phyloP scores from a whole-genome alignment of 495 filamentous ascomycete genomes.

The Lophium mytilinum region DNA sequence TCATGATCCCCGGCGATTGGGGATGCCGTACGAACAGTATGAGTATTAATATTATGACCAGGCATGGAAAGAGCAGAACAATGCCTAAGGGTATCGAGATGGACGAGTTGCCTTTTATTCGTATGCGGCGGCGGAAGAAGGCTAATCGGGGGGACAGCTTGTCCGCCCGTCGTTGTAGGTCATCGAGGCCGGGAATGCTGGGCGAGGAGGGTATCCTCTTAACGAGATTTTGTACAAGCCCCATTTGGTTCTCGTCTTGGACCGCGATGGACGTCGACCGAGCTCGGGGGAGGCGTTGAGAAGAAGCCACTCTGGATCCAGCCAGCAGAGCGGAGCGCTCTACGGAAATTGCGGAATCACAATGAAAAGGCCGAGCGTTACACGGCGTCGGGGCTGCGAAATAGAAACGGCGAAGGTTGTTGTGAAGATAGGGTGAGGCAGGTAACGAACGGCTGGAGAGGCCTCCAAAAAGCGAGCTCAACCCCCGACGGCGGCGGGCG shows the following conservation, averaged over 20 bases:
- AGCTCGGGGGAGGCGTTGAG: neutral
- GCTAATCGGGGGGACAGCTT: constrained; percentile 54
- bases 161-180: constrained; percentile 48
- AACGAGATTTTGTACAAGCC: constrained; percentile 53
- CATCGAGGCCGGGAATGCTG: constrained; percentile 51
- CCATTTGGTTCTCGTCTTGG: constrained; percentile 37
- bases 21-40: constrained; percentile 87
- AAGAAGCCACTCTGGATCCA: constrained; percentile 3
- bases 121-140: constrained; percentile 81
- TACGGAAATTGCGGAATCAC: neutral
- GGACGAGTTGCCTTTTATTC: constrained; percentile 87
- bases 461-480: constrained; percentile 7
- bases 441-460: constrained; percentile 29
- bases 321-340: neutral
- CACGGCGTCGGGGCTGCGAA: neutral
- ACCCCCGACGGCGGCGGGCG: neutral
- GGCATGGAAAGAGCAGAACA: constrained; percentile 84
- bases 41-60: constrained; percentile 85
- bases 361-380: neutral
- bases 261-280: constrained; percentile 5
- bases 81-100: constrained; percentile 86
- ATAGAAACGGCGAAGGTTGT: neutral
- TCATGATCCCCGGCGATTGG: constrained; percentile 66
- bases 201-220: constrained; percentile 57
- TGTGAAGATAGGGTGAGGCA: neutral